Conservation (phyloP, 768 basidiomycete genomes). For the Dendrothele bispora region DNA sequence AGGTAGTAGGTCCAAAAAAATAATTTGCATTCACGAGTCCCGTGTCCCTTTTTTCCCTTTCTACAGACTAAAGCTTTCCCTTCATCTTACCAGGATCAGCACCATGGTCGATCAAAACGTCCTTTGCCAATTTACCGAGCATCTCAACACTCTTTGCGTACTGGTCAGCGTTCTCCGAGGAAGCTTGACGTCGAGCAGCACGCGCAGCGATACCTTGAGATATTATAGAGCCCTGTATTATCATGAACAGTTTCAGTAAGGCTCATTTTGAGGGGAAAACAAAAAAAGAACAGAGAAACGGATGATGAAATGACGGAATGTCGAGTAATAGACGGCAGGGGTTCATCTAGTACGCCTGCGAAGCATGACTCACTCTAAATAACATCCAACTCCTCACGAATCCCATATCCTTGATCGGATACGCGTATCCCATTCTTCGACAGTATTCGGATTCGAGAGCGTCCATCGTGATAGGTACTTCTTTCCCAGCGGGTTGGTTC, state of each 20-base stretch:
- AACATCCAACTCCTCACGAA: constrained; percentile 88
- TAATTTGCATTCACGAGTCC: too few species aligned
- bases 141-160: constrained; percentile 22
- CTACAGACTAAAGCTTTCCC: constrained; percentile 31
- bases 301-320: too few species aligned
- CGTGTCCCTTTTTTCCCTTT: too few species aligned
- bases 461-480: constrained; percentile 65
- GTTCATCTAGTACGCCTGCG: constrained; percentile 1
- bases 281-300: too few species aligned
- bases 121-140: neutral
- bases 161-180: constrained; percentile 70
- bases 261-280: too few species aligned
- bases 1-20: too few species aligned
- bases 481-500: constrained; percentile 37
- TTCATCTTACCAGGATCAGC: neutral
- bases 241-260: constrained; percentile 5
- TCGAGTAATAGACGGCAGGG: neutral
- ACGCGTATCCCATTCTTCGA: constrained; percentile 57
- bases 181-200: constrained; percentile 82
- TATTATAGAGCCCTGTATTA: constrained; percentile 69
- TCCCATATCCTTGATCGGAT: constrained; percentile 76
- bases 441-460: constrained; percentile 85
- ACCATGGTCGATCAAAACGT: neutral
- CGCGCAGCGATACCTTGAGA: constrained; percentile 90
- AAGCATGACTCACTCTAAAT: constrained; percentile 57